Conservation (phyloP, 176 grass and related monocot genomes). For the Canna indica region DNA sequence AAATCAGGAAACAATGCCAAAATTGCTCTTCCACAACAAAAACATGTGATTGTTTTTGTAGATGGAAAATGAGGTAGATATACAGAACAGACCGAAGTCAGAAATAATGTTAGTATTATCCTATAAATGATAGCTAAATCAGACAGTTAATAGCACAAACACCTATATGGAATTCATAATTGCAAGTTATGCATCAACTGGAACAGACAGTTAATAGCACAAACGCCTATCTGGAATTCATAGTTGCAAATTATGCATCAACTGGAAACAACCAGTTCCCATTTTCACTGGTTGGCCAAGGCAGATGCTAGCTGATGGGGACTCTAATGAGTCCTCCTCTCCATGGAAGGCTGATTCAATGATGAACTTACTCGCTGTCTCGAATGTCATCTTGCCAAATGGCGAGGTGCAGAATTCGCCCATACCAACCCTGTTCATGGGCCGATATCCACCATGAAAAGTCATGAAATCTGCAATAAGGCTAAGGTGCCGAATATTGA, state of each 20-base stretch:
- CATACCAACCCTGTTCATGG: conserved; percentile 57
- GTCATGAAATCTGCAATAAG: conserved; percentile 90
- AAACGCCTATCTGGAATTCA: too few species aligned
- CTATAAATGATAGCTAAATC: too few species aligned
- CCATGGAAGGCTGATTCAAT: conserved; percentile 58
- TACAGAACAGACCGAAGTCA: too few species aligned
- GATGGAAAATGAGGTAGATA: too few species aligned
- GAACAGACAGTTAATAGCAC: too few species aligned
- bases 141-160: too few species aligned
- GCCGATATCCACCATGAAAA: conserved; percentile 61
- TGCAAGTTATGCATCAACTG: too few species aligned
- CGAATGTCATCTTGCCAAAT: conserved; percentile 88
- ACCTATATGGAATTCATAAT: too few species aligned
- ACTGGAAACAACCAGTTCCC: conserved; percentile 59
- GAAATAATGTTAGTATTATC: too few species aligned
- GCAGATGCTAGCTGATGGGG: conserved; percentile 68
- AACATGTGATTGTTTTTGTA: too few species aligned
- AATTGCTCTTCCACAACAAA: too few species aligned
- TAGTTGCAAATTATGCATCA: conserved; percentile 43
- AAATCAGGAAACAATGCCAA: too few species aligned
- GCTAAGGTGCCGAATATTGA: conserved; percentile 61
- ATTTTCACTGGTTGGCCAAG: conserved; percentile 73
- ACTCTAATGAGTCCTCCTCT: conserved; percentile 45
- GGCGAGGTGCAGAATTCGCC: conserved; percentile 61
- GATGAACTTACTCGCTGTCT: conserved; percentile 75